Conservation (phyloP, 225 moss, liverwort and hornwort species). For the Pseudisothecium myosuroides region DNA sequence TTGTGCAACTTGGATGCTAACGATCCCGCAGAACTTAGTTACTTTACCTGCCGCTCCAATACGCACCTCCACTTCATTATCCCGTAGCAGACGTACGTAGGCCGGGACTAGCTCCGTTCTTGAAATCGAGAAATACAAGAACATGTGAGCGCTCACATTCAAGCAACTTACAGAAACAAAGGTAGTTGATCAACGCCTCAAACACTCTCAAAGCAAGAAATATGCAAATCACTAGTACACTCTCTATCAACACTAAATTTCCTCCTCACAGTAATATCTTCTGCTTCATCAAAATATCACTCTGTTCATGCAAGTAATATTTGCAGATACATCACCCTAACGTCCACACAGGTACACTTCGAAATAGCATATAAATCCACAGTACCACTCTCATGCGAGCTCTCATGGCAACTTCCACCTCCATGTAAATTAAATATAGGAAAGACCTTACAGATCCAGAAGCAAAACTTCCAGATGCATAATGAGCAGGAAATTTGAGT, state of each 20-base stretch:
- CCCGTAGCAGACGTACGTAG: slow-evolving; percentile 79
- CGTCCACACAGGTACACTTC: neutral
- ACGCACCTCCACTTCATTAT: slow-evolving; percentile 97
- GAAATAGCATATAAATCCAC: neutral
- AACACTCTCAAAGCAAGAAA: neutral
- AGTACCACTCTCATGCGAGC: no score
- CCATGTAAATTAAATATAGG: neutral
- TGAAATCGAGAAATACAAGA: neutral
- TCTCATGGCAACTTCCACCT: neutral
- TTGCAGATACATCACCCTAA: neutral
- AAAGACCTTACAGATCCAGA: neutral
- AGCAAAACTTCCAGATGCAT: neutral
- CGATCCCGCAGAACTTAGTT: slow-evolving; percentile 95
- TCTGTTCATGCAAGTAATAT: neutral
- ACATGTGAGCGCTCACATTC: neutral
- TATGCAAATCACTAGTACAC: neutral
- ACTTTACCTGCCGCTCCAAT: slow-evolving; percentile 98
- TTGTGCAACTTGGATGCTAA: slow-evolving; percentile 77
- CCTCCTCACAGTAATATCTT: neutral
- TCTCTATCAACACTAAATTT: neutral
- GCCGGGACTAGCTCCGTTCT: slow-evolving; percentile 98
- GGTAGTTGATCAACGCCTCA: neutral
- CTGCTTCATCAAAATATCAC: neutral
- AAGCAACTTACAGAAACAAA: neutral
- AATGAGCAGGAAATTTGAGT: neutral